Percentiles rank a stretch among this genome's conserved stretches.
Conservation (phyloP, 441 rosid genomes). For the Theobroma grandiflorum region DNA sequence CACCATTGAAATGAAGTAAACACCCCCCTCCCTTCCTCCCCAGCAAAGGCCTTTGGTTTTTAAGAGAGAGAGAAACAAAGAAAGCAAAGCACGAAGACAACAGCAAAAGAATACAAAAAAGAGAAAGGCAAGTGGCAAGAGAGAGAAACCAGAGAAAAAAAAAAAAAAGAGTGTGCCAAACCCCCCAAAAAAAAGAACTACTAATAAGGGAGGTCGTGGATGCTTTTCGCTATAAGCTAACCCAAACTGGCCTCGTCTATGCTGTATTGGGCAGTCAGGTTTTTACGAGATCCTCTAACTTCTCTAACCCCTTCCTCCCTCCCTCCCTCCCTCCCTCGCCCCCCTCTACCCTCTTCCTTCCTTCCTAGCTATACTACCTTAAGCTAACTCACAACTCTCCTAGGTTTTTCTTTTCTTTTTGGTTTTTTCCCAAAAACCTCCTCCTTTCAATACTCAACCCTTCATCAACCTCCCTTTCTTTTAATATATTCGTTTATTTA, state of each 20-base stretch:
- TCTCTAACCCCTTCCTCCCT: slow-evolving; percentile 17
- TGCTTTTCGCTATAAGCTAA: slow-evolving; percentile 56
- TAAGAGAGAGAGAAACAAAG: slow-evolving; percentile 17
- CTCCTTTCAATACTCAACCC: neutral
- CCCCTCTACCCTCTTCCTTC: slow-evolving; percentile 19
- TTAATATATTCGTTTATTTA: slow-evolving; percentile 4
- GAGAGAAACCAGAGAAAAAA: slow-evolving; percentile 41
- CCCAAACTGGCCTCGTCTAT: slow-evolving; percentile 57
- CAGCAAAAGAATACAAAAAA: slow-evolving; percentile 23
- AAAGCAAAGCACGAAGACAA: slow-evolving; percentile 35
- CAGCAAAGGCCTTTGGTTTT: neutral
- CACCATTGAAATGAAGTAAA: neutral
- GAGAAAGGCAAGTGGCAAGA: slow-evolving; percentile 56
- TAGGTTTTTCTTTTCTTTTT: slow-evolving; percentile 17
- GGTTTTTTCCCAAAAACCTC: neutral
- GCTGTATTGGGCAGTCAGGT: slow-evolving; percentile 56
- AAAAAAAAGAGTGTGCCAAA: neutral
- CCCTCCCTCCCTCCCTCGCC: slow-evolving; percentile 22
- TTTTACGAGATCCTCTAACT: slow-evolving; percentile 31
- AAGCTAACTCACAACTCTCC: slow-evolving; percentile 29
- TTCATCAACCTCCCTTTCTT: neutral
- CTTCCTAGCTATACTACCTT: slow-evolving; percentile 31
- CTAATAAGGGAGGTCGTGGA: slow-evolving; percentile 35
- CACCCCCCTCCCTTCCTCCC: neutral
- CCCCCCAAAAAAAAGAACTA: slow-evolving; percentile 15